Evolutionary conservation across 257 asterid species (phyloP), one percentile per base, ranked within the genome.

Genomic region (Solanum appendiculatum): DNA sequence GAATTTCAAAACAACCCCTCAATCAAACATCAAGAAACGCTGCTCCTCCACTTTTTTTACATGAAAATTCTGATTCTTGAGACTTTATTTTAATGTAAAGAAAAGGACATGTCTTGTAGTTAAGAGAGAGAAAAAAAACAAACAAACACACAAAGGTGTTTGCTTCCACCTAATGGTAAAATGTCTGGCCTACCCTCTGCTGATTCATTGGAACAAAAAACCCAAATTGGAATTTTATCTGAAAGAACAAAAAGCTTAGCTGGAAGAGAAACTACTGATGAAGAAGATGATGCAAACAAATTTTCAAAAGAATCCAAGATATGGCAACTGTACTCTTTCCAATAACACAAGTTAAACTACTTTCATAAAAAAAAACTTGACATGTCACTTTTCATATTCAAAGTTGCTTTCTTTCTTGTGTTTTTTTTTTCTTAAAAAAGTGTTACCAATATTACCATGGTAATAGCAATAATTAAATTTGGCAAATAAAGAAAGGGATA

Each of bases 231-330:
- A 86, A 84, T 29, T 72, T 77, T 85, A 83, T 70, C 37, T 48
- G 78, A 83, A 86, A 82, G 91, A 90, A 90, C 87, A 90, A 89
- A 90, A 90, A 88, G 92, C 90, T 89, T 91, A 88, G 93, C 92
- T 91, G 93, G 93, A 89, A 87, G 82, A 40, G 68, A 87, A 63
- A n/a, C 66, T 84, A 89, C 88, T 84, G 80, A 16, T 87, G 86
- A 87, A 85, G 83, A 13, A 90, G 89, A 86, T 68, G 86, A 84
- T 56, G 89, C 72, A 75, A 72, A 72, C 75, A 90, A 90, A 88
- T 64, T 86, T 83, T 81, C 86, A 89, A 51, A 84, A 85, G 88
- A 91, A 86, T 89, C 92, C 90, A 90, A 88, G 74, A 72, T 84
- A 87, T 58, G 85, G 63, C 88, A 81, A 34, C 75, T 51, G 29